Percentiles rank a stretch among this genome's conserved stretches.
Evolutionary conservation across 139 green algal species (phyloP).

Genomic region (Volvox africanus): DNA sequence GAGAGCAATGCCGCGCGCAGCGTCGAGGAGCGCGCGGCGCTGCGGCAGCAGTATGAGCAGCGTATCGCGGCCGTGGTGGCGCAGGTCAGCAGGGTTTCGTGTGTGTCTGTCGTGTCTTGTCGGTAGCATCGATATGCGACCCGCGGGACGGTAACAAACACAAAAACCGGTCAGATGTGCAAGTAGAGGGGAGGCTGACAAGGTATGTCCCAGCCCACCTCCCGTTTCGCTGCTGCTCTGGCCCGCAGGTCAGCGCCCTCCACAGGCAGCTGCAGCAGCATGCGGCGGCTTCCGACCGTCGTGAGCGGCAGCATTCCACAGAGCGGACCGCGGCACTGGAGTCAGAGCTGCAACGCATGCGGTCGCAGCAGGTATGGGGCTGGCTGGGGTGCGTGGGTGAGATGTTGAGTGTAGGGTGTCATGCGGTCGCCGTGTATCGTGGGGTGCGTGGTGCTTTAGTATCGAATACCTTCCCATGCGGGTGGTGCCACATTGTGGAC

Average conservation of each 20-base stretch:
- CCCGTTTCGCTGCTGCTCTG: background rate
- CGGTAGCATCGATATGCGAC: too few relatives aligned
- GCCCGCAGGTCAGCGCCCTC: conserved; percentile 20
- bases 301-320: background rate
- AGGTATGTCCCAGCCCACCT: too few relatives aligned
- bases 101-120: too few relatives aligned
- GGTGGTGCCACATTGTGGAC: too few relatives aligned
- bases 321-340: conserved; percentile 20
- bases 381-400: background rate
- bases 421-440: background rate
- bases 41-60: conserved; percentile 44
- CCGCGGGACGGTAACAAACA: background rate
- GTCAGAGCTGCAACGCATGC: conserved; percentile 27
- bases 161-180: too few relatives aligned
- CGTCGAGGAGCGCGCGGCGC: conserved; percentile 25
- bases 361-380: conserved; percentile 33
- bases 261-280: conserved; percentile 49
- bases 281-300: background rate
- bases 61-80: conserved; percentile 33
- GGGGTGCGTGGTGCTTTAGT: background rate
- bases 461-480: background rate
- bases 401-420: background rate
- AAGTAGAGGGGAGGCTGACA: too few relatives aligned
- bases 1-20: conserved; percentile 25
- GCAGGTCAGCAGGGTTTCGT: background rate